Evolutionary conservation across 192 early-diverging fungal genomes (phyloP).

Genomic region (Haplosporangium gracile): DNA sequence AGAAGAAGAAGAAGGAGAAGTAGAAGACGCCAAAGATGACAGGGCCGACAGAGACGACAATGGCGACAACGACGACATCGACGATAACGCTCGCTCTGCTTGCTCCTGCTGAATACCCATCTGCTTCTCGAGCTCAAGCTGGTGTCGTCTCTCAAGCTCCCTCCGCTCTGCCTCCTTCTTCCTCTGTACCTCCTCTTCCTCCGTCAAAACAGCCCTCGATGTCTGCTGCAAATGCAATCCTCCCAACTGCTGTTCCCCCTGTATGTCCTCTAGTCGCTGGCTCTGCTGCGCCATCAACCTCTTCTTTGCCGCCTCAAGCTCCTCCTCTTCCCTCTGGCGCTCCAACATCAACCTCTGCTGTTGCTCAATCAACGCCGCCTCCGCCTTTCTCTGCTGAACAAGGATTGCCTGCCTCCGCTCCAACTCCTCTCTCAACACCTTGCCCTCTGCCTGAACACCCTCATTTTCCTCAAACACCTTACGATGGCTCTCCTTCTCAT

Average conservation of each 20-base stretch:
- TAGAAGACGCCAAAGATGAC: neutral
- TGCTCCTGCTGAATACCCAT: constrained; percentile 37
- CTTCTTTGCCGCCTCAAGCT: constrained; percentile 14
- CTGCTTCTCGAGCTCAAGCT: constrained; percentile 40
- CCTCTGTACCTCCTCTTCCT: constrained; percentile 14
- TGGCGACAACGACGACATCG: neutral
- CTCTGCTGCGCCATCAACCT: constrained; percentile 27
- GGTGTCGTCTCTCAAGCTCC: constrained; percentile 27
- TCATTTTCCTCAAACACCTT: constrained; percentile 16
- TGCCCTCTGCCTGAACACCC: constrained; percentile 4
- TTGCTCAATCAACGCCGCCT: constrained; percentile 42
- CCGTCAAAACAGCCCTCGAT: constrained; percentile 1
- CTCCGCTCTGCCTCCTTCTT: constrained; percentile 11
- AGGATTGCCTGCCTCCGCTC: constrained; percentile 15
- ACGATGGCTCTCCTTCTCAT: constrained; percentile 23
- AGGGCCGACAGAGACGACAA: neutral
- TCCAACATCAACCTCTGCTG: constrained; percentile 48
- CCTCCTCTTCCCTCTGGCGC: constrained; percentile 31
- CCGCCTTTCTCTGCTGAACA: constrained; percentile 32
- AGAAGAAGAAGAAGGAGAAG: neutral
- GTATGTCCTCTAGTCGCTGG: constrained; percentile 21
- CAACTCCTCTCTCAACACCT: constrained; percentile 26
- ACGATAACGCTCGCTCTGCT: neutral
- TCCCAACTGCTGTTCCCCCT: constrained; percentile 11
- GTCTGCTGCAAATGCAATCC: constrained; percentile 8